Base-by-base conservation (phyloP, 306 rosid genomes). In the Betula pendula region DNA sequence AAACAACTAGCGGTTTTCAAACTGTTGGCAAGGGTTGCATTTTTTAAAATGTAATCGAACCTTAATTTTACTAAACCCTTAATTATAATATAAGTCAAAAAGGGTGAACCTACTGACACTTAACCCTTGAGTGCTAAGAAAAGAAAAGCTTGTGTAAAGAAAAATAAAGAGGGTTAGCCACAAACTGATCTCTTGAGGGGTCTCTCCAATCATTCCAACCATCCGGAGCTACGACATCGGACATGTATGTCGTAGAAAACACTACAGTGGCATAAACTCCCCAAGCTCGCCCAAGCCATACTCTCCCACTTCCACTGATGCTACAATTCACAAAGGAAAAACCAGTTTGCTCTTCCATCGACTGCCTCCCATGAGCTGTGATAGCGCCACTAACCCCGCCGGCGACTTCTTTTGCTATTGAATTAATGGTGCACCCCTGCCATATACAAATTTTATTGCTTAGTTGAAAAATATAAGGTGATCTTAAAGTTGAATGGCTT, bases 201-300 rank as follows among this genome's bases (percentile, higher is more conserved):
- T 90, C 90, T 25, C 14, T 74, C 97, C 94, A 88, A 69, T 94
- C 94, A 58, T 91, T 86, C 96, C 98, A 94, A 56, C 94, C 98
- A 3, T 84, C 85, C 0, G 86, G 53, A 73, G 92, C 84, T 0
- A 94, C 84, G 1, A 90, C 89, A 40, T 87, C 87, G 40, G 92
- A 83, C 97, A 94, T 90, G 75, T 53, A 84, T 0, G 97, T 89
- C 22, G 5, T 82, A 5, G 89, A 87, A 81, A 92, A 90, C 38
- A 94, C 80, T 0, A 87, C 96, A 5, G 91, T 82, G 47, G 97
- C 91, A 55, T 13, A 89, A 16, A 85, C 0, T 29, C 97, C 91
- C 98, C 97, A 91, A 2, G 98, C 96, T 84, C 98, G 79, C 10
- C 97, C 96, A 22, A 91, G 97, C 97, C 94, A 94, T 53, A 90